Percentiles rank a stretch among this genome's conserved stretches.
phyloP scores from a whole-genome alignment of 1,284 basidiomycete genomes.

The Marasmius sp. region DNA sequence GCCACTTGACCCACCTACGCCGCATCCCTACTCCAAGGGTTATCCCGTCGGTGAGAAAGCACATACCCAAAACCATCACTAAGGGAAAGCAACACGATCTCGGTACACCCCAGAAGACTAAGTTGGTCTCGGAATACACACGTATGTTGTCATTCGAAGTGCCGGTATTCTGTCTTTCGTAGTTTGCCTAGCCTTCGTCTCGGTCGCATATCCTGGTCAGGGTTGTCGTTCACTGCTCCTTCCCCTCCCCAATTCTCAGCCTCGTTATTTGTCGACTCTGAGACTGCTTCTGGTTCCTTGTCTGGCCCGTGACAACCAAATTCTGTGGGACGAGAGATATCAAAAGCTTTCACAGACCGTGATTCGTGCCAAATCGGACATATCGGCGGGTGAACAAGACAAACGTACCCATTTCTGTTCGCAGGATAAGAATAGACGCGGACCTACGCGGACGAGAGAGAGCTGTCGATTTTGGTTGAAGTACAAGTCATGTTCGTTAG shows the following conservation, averaged over 20 bases:
- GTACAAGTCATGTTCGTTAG: background rate
- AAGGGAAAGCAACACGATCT: too few relatives aligned
- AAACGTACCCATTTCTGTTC: background rate
- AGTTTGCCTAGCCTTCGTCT: too few relatives aligned
- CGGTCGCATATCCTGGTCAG: too few relatives aligned
- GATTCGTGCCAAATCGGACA: background rate
- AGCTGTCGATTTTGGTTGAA: background rate
- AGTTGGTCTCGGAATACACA: too few relatives aligned
- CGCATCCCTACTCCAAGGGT: conserved; percentile 75
- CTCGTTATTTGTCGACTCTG: background rate
- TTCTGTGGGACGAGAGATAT: background rate
- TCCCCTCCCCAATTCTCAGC: background rate
- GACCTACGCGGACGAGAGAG: background rate
- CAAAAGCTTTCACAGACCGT: background rate
- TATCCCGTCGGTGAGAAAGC: conserved; percentile 72
- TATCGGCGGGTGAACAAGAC: background rate
- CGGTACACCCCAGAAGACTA: too few relatives aligned
- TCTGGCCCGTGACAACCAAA: background rate
- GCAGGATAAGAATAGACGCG: background rate
- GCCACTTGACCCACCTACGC: conserved; percentile 50
- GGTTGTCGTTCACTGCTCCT: conserved; percentile 24
- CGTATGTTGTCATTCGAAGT: too few relatives aligned
- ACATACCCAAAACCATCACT: conserved; percentile 85
- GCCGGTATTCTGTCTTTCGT: too few relatives aligned
- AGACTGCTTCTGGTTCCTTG: background rate